These are phyloP conservation scores for Suhomyces prunicola DNA, from an alignment of 805 yeast species.

Conservation along the genomic window DNA sequence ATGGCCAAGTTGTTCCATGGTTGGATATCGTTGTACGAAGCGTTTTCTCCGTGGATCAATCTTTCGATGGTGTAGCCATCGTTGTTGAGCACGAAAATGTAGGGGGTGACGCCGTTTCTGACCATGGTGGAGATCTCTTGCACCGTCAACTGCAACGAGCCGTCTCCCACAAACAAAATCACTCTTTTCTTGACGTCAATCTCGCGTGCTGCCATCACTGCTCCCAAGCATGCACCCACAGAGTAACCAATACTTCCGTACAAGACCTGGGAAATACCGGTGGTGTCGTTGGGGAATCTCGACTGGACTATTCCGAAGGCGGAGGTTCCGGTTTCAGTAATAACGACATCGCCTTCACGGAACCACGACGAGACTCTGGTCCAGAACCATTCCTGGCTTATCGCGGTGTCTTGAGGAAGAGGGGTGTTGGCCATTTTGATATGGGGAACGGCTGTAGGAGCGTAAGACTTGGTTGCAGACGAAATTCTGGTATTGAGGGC, in stretches of 20 bases:
- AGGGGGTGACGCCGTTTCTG: conserved; percentile 65
- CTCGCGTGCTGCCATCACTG: conserved; percentile 66
- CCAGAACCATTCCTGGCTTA: conserved; percentile 70
- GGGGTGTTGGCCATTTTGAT: conserved; percentile 46
- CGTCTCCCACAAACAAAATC: conserved; percentile 69
- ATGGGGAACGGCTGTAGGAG: conserved; percentile 55
- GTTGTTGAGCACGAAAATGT: conserved; percentile 67
- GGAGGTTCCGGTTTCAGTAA: conserved; percentile 74
- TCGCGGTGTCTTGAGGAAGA: conserved; percentile 24
- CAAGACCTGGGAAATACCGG: conserved; percentile 69
- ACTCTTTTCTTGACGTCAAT: conserved; percentile 60
- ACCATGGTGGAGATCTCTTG: conserved; percentile 70
- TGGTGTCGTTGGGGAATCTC: conserved; percentile 57
- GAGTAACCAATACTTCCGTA: conserved; percentile 78
- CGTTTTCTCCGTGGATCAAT: conserved; percentile 66
- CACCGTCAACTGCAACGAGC: conserved; percentile 70
- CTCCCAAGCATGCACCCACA: conserved; percentile 66
- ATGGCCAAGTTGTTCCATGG: conserved; percentile 62
- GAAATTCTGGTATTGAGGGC: conserved; percentile 35
- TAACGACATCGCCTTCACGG: conserved; percentile 61
- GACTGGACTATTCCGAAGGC: conserved; percentile 69
- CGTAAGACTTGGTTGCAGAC: conserved; percentile 40
- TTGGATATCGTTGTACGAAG: conserved; percentile 65
- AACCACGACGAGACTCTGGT: conserved; percentile 60
- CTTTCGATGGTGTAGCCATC: conserved; percentile 75